Conservation (phyloP, 148 eudicot species). For the Silene latifolia region DNA sequence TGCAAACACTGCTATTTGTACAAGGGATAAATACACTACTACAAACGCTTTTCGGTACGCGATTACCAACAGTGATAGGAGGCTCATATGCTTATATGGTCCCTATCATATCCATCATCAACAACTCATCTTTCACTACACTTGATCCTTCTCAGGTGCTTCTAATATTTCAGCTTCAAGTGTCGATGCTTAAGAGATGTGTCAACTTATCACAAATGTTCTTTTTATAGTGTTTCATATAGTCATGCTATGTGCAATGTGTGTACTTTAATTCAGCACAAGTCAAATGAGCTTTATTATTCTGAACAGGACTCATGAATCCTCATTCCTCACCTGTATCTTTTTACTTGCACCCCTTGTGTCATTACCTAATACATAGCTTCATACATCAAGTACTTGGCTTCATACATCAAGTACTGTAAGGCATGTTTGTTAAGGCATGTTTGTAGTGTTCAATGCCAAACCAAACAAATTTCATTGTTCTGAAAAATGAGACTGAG, state of each 20-base stretch:
- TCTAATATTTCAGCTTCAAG: not conserved
- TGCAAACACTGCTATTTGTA: conserved; percentile 90
- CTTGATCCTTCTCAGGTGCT: conserved; percentile 72
- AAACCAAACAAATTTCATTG: too few relatives aligned
- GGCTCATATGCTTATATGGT: conserved; percentile 95
- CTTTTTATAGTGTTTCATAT: not conserved
- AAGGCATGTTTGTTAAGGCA: too few relatives aligned
- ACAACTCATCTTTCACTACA: conserved; percentile 53
- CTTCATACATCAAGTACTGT: too few relatives aligned
- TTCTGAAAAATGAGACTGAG: too few relatives aligned
- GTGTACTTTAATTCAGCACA: not conserved
- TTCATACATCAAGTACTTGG: too few relatives aligned
- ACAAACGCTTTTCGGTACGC: conserved; percentile 87
- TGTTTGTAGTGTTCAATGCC: too few relatives aligned
- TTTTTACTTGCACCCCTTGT: too few relatives aligned
- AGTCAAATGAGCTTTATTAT: not conserved
- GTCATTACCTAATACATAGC: too few relatives aligned
- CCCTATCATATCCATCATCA: conserved; percentile 90
- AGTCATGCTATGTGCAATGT: not conserved
- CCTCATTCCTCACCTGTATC: too few relatives aligned
- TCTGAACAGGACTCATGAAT: too few relatives aligned
- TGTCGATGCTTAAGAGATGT: not conserved
- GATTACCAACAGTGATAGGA: conserved; percentile 85
- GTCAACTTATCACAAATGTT: not conserved
- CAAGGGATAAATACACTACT: conserved; percentile 85